These are phyloP conservation scores for Geotrichum europaeum DNA, from an alignment of 1,139 yeast species.

Conservation along the genomic window DNA sequence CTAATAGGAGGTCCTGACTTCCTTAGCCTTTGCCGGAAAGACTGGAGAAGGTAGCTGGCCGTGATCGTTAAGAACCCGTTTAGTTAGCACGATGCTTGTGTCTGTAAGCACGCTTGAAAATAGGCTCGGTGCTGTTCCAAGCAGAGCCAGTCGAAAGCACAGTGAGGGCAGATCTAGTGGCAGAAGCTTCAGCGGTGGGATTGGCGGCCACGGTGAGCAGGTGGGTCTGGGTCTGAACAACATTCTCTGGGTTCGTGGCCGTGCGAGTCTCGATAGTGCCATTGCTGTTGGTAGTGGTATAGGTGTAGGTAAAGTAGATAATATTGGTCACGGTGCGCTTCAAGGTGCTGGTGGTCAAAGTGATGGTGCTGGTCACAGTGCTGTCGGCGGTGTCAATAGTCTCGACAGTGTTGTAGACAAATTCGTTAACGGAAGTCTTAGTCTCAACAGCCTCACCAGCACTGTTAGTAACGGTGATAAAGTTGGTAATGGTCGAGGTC, in stretches of 20 bases:
- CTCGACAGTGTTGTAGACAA: conserved; percentile 6
- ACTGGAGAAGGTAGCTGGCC: background rate
- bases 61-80: background rate
- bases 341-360: conserved; percentile 9
- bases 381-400: conserved; percentile 5
- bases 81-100: background rate
- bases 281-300: conserved; percentile 1
- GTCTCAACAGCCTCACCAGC: background rate
- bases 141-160: background rate
- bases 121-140: background rate
- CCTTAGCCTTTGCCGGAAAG: background rate
- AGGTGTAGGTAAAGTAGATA: conserved; percentile 1
- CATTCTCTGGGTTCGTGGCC: conserved; percentile 11
- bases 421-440: conserved; percentile 5
- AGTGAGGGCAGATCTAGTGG: background rate
- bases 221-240: background rate
- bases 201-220: background rate
- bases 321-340: conserved; percentile 4
- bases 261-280: background rate
- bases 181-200: background rate
- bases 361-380: conserved; percentile 4
- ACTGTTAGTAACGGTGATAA: background rate
- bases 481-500: conserved; percentile 16
- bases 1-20: background rate
- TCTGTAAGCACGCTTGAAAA: background rate